Conservation (phyloP, 1,284 basidiomycete species). For the Cryptococcus maquisensis region DNA sequence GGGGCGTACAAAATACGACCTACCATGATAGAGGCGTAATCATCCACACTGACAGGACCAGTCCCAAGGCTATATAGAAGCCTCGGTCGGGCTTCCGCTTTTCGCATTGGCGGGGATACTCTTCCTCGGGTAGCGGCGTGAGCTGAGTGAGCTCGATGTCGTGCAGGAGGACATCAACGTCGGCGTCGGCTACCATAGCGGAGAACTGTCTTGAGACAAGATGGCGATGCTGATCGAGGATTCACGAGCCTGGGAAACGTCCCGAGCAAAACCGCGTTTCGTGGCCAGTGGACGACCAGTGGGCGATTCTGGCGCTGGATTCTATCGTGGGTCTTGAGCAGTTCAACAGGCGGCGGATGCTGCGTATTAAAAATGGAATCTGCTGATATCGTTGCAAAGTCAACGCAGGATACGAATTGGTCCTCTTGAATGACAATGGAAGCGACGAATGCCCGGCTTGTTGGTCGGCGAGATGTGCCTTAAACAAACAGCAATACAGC, state of each 20-base stretch:
- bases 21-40: slow-evolving; percentile 65
- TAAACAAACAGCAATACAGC: no score
- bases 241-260: background rate
- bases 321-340: no score
- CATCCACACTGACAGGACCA: slow-evolving; percentile 68
- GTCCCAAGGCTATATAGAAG: slow-evolving; percentile 28
- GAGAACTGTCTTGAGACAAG: no score
- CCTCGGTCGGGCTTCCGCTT: slow-evolving; percentile 18
- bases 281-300: background rate
- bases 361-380: no score
- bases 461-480: no score
- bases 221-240: no score
- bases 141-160: slow-evolving; percentile 4
- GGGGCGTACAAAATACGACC: slow-evolving; percentile 2
- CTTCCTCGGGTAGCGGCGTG: slow-evolving; percentile 26
- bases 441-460: no score
- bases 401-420: no score
- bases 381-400: no score
- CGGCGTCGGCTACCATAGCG: background rate
- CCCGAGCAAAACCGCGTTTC: background rate
- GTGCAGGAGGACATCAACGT: background rate
- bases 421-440: no score
- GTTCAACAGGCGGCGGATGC: no score
- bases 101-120: slow-evolving; percentile 20
- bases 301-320: no score